Base-by-base conservation (phyloP, 306 rosid species). In the Fagus crenata region DNA sequence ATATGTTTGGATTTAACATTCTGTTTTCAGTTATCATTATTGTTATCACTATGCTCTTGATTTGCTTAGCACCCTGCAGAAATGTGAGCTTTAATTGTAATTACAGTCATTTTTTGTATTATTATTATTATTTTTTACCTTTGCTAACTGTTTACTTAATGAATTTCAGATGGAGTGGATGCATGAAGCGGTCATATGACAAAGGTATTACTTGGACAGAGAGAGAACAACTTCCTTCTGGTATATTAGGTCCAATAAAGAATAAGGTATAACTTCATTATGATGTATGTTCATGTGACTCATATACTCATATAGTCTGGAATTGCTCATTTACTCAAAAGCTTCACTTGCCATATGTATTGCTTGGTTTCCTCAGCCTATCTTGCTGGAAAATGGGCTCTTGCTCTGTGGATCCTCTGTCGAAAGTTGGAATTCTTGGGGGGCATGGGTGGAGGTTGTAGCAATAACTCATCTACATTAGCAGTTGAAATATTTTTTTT, bases 351-450 rank as follows among this genome's bases (percentile, higher is more conserved):
- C 33, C n/a, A 37, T 35, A 17, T 79, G 76, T 72, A 67, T 69
- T 72, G 65, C 37, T 67, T 80, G 53, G 61, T 35, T 76, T 77
- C 46, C 67, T 73, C 92, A 94, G 97, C 98, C 98, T 36, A 89
- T 94, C 88, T 77, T 94, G 92, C 85, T 94, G 74, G 95, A 88
- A 75, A 89, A 92, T 82, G 95, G 85, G 77, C 79, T 33, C 63
- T 77, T 94, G 78, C 81, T 94, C 72, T 94, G 98, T 70, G 98
- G 98, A 86, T 94, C 98, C 73, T 94, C 98, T 1, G 98, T 94
- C 55, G 97, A 94, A 86, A 94, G 97, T 84, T 94, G 98, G 97
- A 92, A 88, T 86, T 94, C 97, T 43, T 92, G 98, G 98, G 98
- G 98, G 0, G 85, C 98, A 74, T 92, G 98, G 98, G 73, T 90